A percentile compares a stretch with the other conserved stretches of the same genome.
phyloP scores from a whole-genome alignment of 2,329 filamentous ascomycete species.

The Cytospora leucostoma region DNA sequence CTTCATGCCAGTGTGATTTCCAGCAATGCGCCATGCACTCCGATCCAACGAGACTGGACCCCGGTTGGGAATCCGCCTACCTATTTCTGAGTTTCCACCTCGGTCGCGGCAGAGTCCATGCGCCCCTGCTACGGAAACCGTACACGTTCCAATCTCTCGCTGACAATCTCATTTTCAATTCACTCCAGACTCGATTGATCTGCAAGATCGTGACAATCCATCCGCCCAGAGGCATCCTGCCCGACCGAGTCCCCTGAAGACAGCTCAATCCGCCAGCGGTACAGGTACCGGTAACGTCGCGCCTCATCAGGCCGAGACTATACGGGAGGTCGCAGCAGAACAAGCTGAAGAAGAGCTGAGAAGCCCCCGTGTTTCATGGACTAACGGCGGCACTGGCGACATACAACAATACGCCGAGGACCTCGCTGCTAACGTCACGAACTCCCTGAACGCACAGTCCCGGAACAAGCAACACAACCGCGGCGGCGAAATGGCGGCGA shows the following conservation, averaged over 20 bases:
- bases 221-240: constrained; percentile 78
- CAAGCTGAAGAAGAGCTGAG: constrained; percentile 69
- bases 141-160: constrained; percentile 25
- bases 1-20: constrained; percentile 3
- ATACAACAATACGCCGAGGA: constrained; percentile 50
- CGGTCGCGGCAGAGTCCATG: constrained; percentile 12
- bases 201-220: constrained; percentile 80
- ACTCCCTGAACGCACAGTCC: constrained; percentile 41
- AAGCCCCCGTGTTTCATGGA: constrained; percentile 62
- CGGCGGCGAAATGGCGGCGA: constrained; percentile 36
- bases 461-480: constrained; percentile 23
- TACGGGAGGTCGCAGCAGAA: constrained; percentile 79
- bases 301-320: constrained; percentile 81
- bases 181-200: constrained; percentile 82
- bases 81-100: constrained; percentile 9
- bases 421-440: constrained; percentile 43
- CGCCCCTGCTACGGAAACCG: constrained; percentile 9
- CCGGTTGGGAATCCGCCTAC: constrained; percentile 4
- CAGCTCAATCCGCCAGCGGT: constrained; percentile 50
- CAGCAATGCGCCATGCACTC: constrained; percentile 2
- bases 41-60: constrained; percentile 10
- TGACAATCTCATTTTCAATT: constrained; percentile 33
- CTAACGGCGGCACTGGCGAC: constrained; percentile 42
- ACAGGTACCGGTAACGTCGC: constrained; percentile 48
- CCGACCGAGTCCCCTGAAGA: constrained; percentile 52